phyloP scores from a whole-genome alignment of 176 grass and related monocot species.

The Triticum monococcum region DNA sequence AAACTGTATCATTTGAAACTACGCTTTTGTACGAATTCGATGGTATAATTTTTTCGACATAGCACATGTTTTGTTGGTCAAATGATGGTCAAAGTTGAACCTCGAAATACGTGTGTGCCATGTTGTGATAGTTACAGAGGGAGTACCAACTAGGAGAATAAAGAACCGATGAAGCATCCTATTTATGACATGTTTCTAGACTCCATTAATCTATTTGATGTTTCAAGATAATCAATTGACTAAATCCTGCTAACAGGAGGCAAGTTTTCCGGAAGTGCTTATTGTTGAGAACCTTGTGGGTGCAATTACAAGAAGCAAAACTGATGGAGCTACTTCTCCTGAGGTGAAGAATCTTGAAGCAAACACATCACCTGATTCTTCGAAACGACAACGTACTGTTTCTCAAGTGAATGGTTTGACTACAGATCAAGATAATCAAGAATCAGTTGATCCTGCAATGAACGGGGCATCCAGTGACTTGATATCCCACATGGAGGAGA shows the following conservation, averaged over 20 bases:
- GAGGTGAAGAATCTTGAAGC: slow-evolving; percentile 20
- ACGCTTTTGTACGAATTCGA: neutral
- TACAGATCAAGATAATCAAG: slow-evolving; percentile 29
- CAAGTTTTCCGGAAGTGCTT: slow-evolving; percentile 78
- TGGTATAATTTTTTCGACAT: neutral
- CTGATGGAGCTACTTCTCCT: slow-evolving; percentile 32
- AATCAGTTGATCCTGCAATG: slow-evolving; percentile 19
- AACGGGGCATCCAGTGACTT: slow-evolving; percentile 43
- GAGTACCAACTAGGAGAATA: neutral
- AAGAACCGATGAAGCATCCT: neutral
- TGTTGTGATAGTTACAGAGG: neutral
- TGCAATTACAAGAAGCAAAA: slow-evolving; percentile 49
- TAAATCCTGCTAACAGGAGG: slow-evolving; percentile 58
- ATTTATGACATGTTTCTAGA: slow-evolving; percentile 23
- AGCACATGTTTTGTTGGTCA: neutral
- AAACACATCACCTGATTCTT: slow-evolving; percentile 40
- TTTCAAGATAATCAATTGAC: slow-evolving; percentile 2
- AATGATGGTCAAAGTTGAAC: neutral
- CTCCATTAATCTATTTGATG: slow-evolving; percentile 5
- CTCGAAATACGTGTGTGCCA: neutral
- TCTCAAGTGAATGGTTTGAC: neutral
- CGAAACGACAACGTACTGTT: slow-evolving; percentile 36
- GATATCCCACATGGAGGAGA: slow-evolving; percentile 55
- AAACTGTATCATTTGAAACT: neutral
- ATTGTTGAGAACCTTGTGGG: slow-evolving; percentile 54